Evolutionary conservation across 495 filamentous ascomycete genomes (phyloP).

Genomic region (Articulospora tetracladia): DNA sequence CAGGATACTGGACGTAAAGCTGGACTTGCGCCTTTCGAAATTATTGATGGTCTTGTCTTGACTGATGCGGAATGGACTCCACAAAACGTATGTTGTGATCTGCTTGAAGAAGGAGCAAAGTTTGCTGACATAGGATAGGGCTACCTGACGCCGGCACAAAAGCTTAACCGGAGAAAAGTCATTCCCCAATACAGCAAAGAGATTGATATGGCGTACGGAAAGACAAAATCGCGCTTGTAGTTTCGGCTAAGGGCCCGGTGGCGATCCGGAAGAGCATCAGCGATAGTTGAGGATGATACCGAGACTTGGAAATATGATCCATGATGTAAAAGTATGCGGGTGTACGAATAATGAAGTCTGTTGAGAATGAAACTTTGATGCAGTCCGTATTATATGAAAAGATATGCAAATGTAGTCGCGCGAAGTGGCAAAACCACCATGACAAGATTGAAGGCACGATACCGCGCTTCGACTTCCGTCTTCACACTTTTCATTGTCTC

Average conservation of each 20-base stretch:
- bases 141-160: constrained; percentile 70
- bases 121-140: constrained; percentile 39
- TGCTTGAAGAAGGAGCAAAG: not conserved
- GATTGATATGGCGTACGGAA: constrained; percentile 51
- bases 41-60: constrained; percentile 85
- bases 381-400: too few species aligned
- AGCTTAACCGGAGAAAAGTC: constrained; percentile 66
- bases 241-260: not conserved
- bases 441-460: too few species aligned
- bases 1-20: constrained; percentile 69
- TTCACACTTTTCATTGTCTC: not conserved
- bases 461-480: too few species aligned
- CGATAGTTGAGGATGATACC: not conserved
- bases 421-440: too few species aligned
- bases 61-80: constrained; percentile 95
- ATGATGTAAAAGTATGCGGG: not conserved
- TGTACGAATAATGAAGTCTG: too few species aligned
- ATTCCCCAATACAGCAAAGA: constrained; percentile 59
- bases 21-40: constrained; percentile 78
- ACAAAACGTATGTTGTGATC: constrained; percentile 69
- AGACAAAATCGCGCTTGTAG: not conserved
- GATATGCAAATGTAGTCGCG: too few species aligned
- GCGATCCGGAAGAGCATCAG: not conserved
- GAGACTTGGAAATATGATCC: not conserved
- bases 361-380: too few species aligned